Evolutionary conservation across 1,284 basidiomycete genomes (phyloP).

Genomic region (Melampsora abietis-canadensis): DNA sequence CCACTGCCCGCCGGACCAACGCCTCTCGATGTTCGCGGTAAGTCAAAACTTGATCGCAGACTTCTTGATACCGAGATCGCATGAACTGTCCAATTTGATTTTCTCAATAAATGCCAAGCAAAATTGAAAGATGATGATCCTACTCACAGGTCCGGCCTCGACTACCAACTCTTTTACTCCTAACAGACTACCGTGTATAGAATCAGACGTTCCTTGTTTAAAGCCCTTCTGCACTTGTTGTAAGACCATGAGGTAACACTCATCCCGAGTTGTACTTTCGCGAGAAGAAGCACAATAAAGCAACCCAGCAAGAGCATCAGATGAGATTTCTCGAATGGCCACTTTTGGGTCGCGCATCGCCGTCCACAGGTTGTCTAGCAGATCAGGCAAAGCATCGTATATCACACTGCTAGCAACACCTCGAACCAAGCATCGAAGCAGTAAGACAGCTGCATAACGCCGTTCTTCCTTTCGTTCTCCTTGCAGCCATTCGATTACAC

Average conservation of each 20-base stretch:
- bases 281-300: constrained; percentile 55
- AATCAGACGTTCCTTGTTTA: constrained; percentile 70
- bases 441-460: constrained; percentile 77
- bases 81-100: constrained; percentile 66
- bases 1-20: constrained; percentile 84
- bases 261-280: constrained; percentile 54
- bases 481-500: constrained; percentile 52
- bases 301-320: constrained; percentile 82
- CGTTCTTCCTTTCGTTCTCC: constrained; percentile 61
- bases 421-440: constrained; percentile 82
- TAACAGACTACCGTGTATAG: constrained; percentile 87
- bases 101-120: not conserved
- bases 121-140: not conserved
- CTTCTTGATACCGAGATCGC: constrained; percentile 81
- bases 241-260: constrained; percentile 70
- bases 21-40: constrained; percentile 83
- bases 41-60: constrained; percentile 83
- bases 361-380: constrained; percentile 85
- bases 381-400: constrained; percentile 75
- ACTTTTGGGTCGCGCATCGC: constrained; percentile 71
- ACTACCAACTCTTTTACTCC: constrained; percentile 87
- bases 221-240: constrained; percentile 84
- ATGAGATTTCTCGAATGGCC: constrained; percentile 75
- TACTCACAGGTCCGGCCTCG: constrained; percentile 81
- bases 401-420: constrained; percentile 69